Evolutionary conservation across 148 eudicot species (phyloP).

Genomic region (Linanthus parryae): DNA sequence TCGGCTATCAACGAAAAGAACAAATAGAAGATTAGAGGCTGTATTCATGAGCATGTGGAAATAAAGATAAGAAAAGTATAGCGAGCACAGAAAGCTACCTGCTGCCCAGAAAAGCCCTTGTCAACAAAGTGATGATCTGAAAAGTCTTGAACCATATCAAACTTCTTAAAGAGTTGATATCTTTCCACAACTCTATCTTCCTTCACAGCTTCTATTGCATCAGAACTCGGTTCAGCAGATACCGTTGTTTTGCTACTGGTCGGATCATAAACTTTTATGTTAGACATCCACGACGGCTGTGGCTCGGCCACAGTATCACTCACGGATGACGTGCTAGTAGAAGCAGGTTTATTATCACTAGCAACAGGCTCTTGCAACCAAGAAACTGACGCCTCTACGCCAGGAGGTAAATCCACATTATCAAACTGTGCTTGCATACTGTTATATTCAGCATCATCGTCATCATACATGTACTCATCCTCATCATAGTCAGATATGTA

Average conservation of each 20-base stretch:
- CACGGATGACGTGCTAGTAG: conserved; percentile 13
- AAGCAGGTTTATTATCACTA: conserved; percentile 16
- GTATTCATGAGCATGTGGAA: background rate
- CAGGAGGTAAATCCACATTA: conserved; percentile 81
- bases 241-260: conserved; percentile 41
- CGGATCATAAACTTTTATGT: conserved; percentile 3
- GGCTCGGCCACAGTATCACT: background rate
- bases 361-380: conserved; percentile 47
- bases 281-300: conserved; percentile 1
- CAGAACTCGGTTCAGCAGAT: conserved; percentile 24
- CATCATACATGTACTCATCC: conserved; percentile 27
- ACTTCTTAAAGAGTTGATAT: conserved; percentile 49
- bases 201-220: conserved; percentile 25
- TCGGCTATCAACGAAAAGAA: conserved; percentile 29
- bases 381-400: conserved; percentile 73
- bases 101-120: conserved; percentile 24
- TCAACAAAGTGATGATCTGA: conserved; percentile 52
- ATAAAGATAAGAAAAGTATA: background rate
- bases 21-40: background rate
- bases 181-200: conserved; percentile 51
- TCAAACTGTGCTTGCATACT: conserved; percentile 77
- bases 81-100: conserved; percentile 27
- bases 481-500: conserved; percentile 27
- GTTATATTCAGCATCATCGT: conserved; percentile 40
- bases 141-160: conserved; percentile 63